Conservation (phyloP, 768 basidiomycete species). For the Naganishia vaughanmartiniae region DNA sequence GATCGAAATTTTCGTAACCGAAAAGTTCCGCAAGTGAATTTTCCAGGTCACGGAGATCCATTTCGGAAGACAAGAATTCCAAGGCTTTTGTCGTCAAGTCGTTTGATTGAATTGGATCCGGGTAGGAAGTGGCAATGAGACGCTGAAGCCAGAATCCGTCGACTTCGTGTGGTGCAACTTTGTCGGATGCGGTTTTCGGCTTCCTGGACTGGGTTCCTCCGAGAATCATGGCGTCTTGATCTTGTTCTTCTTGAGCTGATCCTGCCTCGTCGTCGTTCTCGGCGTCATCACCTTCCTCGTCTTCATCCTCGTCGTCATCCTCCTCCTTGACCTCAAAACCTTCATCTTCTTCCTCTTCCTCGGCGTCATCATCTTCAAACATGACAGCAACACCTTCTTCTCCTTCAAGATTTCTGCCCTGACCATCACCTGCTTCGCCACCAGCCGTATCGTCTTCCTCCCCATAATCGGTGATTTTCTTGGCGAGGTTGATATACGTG, state of each 20-base stretch:
- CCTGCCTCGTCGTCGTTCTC: conserved; percentile 56
- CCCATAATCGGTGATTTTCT: conserved; percentile 94
- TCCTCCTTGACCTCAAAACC: conserved; percentile 78
- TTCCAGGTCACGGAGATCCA: conserved; percentile 84
- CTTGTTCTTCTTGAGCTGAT: conserved; percentile 58
- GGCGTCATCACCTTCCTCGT: conserved; percentile 52
- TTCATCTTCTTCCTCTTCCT: conserved; percentile 77
- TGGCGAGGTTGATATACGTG: conserved; percentile 76
- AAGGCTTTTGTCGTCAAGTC: conserved; percentile 85
- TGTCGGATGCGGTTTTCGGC: conserved; percentile 61
- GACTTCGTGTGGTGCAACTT: conserved; percentile 82
- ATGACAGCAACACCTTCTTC: conserved; percentile 97
- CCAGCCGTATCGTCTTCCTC: conserved; percentile 72
- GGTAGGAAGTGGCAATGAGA: conserved; percentile 81
- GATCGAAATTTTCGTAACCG: conserved; percentile 77
- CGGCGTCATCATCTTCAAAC: conserved; percentile 95
- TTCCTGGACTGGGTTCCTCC: conserved; percentile 57
- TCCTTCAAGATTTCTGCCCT: conserved; percentile 87
- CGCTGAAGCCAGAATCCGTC: conserved; percentile 99
- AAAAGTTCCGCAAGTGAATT: conserved; percentile 96
- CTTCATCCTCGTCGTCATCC: conserved; percentile 61
- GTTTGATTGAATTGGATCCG: conserved; percentile 90
- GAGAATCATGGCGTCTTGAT: conserved; percentile 74
- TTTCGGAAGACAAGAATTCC: conserved; percentile 79
- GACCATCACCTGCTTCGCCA: conserved; percentile 73